Conservation (phyloP, 164 flowering plant species). For the Santalum album region DNA sequence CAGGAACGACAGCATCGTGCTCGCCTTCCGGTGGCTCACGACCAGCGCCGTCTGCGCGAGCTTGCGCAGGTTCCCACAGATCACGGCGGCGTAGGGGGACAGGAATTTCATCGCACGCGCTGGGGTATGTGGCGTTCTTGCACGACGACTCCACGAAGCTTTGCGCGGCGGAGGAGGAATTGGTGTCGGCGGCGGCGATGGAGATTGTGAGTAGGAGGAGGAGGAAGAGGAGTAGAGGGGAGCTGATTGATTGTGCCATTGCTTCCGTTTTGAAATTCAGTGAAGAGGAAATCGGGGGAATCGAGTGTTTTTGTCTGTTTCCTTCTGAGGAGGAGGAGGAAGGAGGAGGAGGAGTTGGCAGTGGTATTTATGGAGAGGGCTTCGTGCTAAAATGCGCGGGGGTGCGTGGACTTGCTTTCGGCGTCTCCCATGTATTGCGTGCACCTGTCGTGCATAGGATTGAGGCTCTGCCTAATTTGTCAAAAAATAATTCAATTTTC, state of each 20-base stretch:
- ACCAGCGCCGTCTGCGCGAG: slow-evolving; percentile 11
- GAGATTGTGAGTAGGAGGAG: background rate
- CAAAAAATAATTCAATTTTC: too few species aligned
- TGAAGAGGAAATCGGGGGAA: too few species aligned
- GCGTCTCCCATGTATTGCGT: too few species aligned
- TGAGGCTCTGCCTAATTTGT: too few species aligned
- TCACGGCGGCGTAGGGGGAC: slow-evolving; percentile 14
- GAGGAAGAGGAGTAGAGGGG: background rate
- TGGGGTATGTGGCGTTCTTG: slow-evolving; percentile 20
- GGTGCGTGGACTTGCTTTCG: too few species aligned
- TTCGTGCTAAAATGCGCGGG: too few species aligned
- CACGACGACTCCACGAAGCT: slow-evolving; percentile 25
- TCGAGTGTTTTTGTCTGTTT: too few species aligned
- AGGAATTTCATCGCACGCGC: slow-evolving; percentile 22
- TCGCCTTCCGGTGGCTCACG: slow-evolving; percentile 11
- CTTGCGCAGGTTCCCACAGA: slow-evolving; percentile 14
- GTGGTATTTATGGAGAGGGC: too few species aligned
- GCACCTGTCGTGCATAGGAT: too few species aligned
- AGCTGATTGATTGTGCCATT: background rate
- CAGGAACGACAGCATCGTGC: slow-evolving; percentile 2
- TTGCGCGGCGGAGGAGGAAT: background rate
- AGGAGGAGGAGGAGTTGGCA: too few species aligned
- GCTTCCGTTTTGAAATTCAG: too few species aligned
- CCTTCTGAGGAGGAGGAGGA: too few species aligned
- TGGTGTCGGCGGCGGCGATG: background rate